Percentiles rank a stretch among this genome's conserved stretches.
phyloP scores from a whole-genome alignment of 495 filamentous ascomycete species.

The Neurospora sublineolata region DNA sequence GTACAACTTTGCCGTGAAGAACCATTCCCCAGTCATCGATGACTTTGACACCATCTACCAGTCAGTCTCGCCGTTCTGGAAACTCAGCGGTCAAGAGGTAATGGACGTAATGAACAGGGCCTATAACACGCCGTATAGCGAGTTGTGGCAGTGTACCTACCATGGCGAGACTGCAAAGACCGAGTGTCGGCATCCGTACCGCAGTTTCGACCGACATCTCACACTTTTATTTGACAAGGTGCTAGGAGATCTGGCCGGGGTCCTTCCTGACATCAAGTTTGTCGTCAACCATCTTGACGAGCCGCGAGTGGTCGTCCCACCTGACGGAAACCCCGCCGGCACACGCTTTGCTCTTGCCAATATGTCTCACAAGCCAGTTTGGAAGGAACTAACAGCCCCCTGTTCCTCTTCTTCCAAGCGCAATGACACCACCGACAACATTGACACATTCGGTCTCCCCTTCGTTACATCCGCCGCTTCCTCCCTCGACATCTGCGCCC shows the following conservation, averaged over 20 bases:
- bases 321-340: background rate
- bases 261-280: constrained; percentile 62
- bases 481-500: constrained; percentile 15
- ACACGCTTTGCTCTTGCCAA: background rate
- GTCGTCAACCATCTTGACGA: constrained; percentile 73
- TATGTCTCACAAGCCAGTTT: constrained; percentile 7
- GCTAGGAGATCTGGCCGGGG: constrained; percentile 47
- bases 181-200: constrained; percentile 13
- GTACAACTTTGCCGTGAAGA: constrained; percentile 51
- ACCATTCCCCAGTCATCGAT: constrained; percentile 53
- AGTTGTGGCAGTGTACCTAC: constrained; percentile 21
- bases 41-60: constrained; percentile 48
- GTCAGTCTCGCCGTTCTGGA: constrained; percentile 18
- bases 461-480: constrained; percentile 13
- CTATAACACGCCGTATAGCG: constrained; percentile 1
- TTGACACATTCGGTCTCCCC: constrained; percentile 15
- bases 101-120: constrained; percentile 2
- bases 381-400: constrained; percentile 7
- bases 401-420: constrained; percentile 1
- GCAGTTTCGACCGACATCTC: constrained; percentile 16
- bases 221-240: constrained; percentile 27
- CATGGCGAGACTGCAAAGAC: constrained; percentile 9
- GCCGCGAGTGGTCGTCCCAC: constrained; percentile 53
- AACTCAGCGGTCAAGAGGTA: constrained; percentile 16
- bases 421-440: background rate